Percentiles rank a stretch among this genome's conserved stretches.
These are phyloP conservation scores for Sporothrix dimorphospora DNA, from an alignment of 2,329 filamentous ascomycete species.

Conservation along the genomic window DNA sequence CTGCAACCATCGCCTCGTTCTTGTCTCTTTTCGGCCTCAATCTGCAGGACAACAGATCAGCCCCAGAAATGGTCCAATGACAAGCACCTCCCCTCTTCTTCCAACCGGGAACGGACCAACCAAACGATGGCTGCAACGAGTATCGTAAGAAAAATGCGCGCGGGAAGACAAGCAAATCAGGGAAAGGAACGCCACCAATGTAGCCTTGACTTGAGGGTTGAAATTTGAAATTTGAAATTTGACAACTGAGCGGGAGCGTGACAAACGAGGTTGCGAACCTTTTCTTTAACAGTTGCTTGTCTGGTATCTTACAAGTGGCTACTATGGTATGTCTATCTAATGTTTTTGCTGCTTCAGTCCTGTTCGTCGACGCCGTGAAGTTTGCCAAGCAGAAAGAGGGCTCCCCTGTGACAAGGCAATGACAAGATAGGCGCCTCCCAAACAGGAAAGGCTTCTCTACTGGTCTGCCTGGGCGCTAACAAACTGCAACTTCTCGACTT, in stretches of 20 bases:
- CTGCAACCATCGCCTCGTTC: not conserved
- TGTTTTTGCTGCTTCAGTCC: no score
- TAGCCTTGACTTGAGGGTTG: not conserved
- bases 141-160: not conserved
- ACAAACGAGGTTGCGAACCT: no score
- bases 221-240: no score
- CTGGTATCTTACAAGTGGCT: no score
- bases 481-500: not conserved
- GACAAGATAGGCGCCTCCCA: constrained; percentile 1
- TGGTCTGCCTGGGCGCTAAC: not conserved
- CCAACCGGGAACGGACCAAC: not conserved
- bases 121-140: not conserved
- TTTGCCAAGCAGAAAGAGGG: not conserved
- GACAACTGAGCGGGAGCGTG: no score
- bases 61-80: not conserved
- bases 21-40: not conserved
- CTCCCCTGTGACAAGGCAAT: not conserved
- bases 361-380: not conserved
- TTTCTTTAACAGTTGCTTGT: no score
- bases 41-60: not conserved
- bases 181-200: not conserved
- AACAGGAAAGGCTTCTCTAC: not conserved
- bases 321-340: not conserved
- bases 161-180: not conserved
- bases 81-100: not conserved